A percentile compares a stretch with the other conserved stretches of the same genome.
Evolutionary conservation across 495 filamentous ascomycete species (phyloP).

Genomic region (Penicillium desertorum): DNA sequence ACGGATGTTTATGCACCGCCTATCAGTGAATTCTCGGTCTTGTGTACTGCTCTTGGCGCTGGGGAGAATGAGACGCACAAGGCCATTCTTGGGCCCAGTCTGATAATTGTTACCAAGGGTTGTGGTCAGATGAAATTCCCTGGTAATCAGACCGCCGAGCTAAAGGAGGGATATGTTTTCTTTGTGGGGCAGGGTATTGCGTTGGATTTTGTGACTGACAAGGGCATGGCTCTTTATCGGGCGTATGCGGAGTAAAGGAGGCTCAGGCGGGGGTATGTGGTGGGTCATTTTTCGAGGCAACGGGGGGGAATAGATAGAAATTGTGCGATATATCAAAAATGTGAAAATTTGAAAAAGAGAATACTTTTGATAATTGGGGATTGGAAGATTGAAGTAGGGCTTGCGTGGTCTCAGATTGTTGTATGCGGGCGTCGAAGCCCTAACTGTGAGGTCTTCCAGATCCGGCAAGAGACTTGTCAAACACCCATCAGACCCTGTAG

Average conservation of each 20-base stretch:
- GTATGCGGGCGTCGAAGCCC: conserved; percentile 8
- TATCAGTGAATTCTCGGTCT: conserved; percentile 70
- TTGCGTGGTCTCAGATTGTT: neutral
- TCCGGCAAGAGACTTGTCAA: neutral
- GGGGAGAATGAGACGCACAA: conserved; percentile 60
- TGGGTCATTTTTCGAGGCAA: neutral
- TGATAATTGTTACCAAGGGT: conserved; percentile 65
- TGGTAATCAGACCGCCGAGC: conserved; percentile 46
- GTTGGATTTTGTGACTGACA: conserved; percentile 47
- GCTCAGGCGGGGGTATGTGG: neutral
- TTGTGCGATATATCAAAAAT: neutral
- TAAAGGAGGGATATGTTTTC: conserved; percentile 64
- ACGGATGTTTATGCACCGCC: conserved; percentile 65
- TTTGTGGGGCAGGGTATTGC: conserved; percentile 64
- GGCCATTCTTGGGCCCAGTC: conserved; percentile 59
- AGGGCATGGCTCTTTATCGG: conserved; percentile 55
- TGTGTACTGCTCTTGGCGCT: conserved; percentile 55
- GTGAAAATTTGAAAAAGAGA: neutral
- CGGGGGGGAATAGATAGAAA: neutral
- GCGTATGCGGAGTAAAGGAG: conserved; percentile 51
- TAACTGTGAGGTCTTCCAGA: neutral
- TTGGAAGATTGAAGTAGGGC: neutral
- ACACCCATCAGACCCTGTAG: neutral
- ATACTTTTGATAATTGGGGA: neutral
- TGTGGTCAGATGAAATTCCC: conserved; percentile 57